These are phyloP conservation scores for Fonsecaea multimorphosa DNA, from an alignment of 2,329 filamentous ascomycete genomes.

Conservation along the genomic window DNA sequence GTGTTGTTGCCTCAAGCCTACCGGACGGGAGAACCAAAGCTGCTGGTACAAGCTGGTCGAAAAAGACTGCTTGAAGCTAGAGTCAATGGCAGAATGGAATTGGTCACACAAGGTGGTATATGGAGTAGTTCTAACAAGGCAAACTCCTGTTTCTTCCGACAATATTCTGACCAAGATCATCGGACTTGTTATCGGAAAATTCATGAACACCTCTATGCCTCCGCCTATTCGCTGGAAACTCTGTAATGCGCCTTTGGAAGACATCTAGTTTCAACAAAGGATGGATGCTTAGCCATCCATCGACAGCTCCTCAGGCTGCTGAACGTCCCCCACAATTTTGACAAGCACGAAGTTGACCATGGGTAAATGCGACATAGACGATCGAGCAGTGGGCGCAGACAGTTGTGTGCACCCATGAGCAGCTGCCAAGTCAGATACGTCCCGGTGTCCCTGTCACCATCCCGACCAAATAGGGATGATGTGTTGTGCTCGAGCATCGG, in stretches of 20 bases:
- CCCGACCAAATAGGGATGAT: neutral
- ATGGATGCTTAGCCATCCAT: neutral
- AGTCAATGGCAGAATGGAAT: neutral
- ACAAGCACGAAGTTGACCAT: neutral
- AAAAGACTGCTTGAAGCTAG: neutral
- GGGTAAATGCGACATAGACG: neutral
- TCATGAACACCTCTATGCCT: neutral
- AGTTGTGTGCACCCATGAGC: neutral
- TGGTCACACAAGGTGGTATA: neutral
- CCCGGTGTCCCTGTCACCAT: neutral
- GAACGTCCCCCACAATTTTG: neutral
- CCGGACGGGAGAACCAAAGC: neutral
- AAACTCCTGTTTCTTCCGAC: neutral
- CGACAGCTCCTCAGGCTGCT: neutral
- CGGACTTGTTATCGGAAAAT: neutral
- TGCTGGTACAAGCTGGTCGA: neutral
- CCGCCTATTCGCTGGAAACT: slow-evolving; percentile 6
- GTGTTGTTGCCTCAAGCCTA: neutral
- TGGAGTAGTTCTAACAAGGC: neutral
- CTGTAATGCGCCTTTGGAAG: neutral
- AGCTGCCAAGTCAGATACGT: neutral
- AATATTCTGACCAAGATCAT: slow-evolving; percentile 10
- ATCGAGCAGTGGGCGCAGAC: neutral
- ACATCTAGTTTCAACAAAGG: neutral
- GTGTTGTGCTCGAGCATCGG: neutral